phyloP scores from a whole-genome alignment of 371 early-diverging fungal genomes.

The Chytridium lagenaria region DNA sequence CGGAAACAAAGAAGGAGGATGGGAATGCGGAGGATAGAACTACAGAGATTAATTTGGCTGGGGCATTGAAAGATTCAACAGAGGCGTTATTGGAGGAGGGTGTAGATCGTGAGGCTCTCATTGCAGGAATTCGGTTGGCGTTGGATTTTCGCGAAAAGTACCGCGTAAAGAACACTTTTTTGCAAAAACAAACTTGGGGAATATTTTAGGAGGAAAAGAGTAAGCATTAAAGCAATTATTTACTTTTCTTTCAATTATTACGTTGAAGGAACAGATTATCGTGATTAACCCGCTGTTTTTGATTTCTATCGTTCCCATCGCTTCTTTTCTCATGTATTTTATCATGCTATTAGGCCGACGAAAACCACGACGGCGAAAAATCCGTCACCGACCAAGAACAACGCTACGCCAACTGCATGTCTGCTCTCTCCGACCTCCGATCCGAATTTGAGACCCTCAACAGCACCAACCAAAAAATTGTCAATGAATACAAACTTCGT shows the following conservation, averaged over 20 bases:
- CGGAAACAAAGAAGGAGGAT: constrained; percentile 10
- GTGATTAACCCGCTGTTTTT: too few relatives aligned
- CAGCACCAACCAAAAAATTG: constrained; percentile 36
- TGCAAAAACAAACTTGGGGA: constrained; percentile 60
- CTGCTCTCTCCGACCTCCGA: constrained; percentile 44
- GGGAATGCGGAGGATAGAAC: constrained; percentile 8
- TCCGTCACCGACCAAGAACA: constrained; percentile 53
- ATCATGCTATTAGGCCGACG: constrained; percentile 58
- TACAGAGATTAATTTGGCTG: background rate
- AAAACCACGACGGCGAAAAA: constrained; percentile 54
- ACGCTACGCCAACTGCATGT: constrained; percentile 51
- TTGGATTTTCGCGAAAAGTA: constrained; percentile 52
- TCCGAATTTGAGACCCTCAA: constrained; percentile 44
- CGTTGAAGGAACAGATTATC: too few relatives aligned
- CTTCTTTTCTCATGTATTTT: too few relatives aligned
- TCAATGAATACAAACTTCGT: constrained; percentile 45
- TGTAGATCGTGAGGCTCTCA: constrained; percentile 53
- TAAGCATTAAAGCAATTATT: constrained; percentile 30
- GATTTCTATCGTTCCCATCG: too few relatives aligned
- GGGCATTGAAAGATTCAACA: background rate
- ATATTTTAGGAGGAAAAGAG: constrained; percentile 56
- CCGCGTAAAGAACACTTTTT: constrained; percentile 32
- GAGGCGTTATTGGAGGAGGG: constrained; percentile 29
- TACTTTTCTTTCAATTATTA: too few relatives aligned
- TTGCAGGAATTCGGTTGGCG: constrained; percentile 39